phyloP scores from a whole-genome alignment of 345 rosid genomes.

The Populus tremula region DNA sequence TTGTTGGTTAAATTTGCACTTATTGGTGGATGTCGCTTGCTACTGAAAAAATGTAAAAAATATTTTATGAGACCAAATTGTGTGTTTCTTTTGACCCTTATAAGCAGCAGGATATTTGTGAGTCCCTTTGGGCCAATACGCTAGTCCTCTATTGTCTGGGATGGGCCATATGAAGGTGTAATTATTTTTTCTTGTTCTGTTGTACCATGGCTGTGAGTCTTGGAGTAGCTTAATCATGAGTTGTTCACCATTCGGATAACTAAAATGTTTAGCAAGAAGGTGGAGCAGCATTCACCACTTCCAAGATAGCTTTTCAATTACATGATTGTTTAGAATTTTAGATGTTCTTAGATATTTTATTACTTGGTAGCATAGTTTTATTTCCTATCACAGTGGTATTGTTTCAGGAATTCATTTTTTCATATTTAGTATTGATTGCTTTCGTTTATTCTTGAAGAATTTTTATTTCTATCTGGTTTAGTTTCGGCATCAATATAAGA shows the following conservation, averaged over 20 bases:
- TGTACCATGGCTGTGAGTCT: not conserved
- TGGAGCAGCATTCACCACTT: not conserved
- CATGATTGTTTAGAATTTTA: not conserved
- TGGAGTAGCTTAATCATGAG: not conserved
- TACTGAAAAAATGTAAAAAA: not conserved
- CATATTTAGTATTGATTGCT: too few species aligned
- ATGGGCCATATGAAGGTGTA: not conserved
- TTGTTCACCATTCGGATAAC: not conserved
- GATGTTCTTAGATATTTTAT: not conserved
- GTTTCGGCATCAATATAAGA: too few species aligned
- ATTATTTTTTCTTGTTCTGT: too few species aligned
- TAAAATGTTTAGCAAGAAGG: not conserved
- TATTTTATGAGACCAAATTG: not conserved
- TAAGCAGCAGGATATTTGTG: not conserved
- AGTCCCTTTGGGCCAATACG: not conserved
- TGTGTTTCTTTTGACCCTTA: not conserved
- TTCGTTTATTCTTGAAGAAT: too few species aligned
- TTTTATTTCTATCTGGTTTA: too few species aligned
- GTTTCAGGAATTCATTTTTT: not conserved
- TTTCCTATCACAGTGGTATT: not conserved
- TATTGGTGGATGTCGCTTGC: not conserved
- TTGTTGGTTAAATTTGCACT: not conserved
- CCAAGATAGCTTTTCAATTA: not conserved
- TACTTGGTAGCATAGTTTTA: not conserved
- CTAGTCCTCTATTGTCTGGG: not conserved